Evolutionary conservation across 495 filamentous ascomycete genomes (phyloP).

Genomic region (Glonium stellatum): DNA sequence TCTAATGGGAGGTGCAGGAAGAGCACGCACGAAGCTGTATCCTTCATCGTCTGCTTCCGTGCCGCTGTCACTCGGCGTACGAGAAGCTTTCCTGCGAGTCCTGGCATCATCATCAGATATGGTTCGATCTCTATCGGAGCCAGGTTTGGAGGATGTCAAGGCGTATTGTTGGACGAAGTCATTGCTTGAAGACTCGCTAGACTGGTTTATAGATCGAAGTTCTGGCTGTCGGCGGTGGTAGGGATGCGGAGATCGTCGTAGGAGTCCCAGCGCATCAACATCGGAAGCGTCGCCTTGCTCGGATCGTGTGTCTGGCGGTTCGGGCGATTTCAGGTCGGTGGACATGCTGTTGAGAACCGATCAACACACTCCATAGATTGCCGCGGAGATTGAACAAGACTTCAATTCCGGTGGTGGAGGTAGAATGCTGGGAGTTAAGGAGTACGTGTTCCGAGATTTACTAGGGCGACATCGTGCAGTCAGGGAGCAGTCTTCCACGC

Average conservation of each 20-base stretch:
- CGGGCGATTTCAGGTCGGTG: conserved; percentile 8
- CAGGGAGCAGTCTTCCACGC: neutral
- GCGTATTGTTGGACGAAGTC: conserved; percentile 5
- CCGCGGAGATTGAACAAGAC: neutral
- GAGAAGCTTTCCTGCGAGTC: conserved; percentile 14
- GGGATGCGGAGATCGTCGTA: conserved; percentile 71
- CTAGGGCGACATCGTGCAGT: neutral
- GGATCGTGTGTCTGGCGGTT: conserved; percentile 2
- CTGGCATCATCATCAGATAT: conserved; percentile 18
- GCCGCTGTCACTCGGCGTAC: conserved; percentile 69
- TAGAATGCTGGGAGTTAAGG: neutral
- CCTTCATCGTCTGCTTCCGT: conserved; percentile 88
- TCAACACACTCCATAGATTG: conserved; percentile 1
- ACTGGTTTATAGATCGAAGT: conserved; percentile 35
- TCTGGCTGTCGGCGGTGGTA: conserved; percentile 55
- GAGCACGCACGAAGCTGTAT: conserved; percentile 60
- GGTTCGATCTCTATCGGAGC: conserved; percentile 1
- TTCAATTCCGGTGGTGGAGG: neutral
- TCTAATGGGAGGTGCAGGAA: conserved; percentile 66
- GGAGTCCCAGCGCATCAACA: conserved; percentile 24
- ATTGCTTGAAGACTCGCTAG: conserved; percentile 19
- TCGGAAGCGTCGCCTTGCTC: conserved; percentile 5
- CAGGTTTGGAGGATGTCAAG: conserved; percentile 6
- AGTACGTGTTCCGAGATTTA: neutral
- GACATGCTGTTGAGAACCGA: conserved; percentile 6